Base-by-base conservation (phyloP, 2,329 filamentous ascomycete species). In the Alternaria incomplexa region DNA sequence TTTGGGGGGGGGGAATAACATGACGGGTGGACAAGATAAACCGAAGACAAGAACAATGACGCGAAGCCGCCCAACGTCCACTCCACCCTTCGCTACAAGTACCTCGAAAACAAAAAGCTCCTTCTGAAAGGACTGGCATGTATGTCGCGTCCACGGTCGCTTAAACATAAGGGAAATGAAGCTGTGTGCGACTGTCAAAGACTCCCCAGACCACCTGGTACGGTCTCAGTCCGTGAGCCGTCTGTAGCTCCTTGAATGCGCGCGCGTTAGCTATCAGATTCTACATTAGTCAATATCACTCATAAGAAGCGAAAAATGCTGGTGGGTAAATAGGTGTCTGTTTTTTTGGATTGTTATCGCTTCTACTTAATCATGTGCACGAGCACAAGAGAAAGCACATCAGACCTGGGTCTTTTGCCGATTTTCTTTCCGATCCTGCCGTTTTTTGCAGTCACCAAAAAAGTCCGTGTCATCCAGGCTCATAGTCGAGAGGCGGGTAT, bases 301-400 rank as follows among this genome's bases (percentile, higher is more conserved):
- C 25, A 47, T 7, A 40, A 44, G 30, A 2, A 12, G 23, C 11
- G 25, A 13, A 17, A 12, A 3, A 17, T n/a, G n/a, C 23, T 40
- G 36, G 52, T 53, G 10, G 45, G 54, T 36, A 20, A 54, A 53
- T 20, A 48, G 51, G 30, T 58, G 12, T 53, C 36, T 51, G 36
- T 22, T 51, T 53, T 61, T 58, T 36, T 56, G 43, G 30, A 25
- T 64, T 55, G 56, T 55, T 66, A 64, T 58, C 50, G 46, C 58
- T 57, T 51, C 57, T 58, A 66, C 53, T 55, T 66, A 23, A 58
- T 54, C 52, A 59, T 47, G 45, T 36, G 32, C 46, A 32, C 22
- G 36, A 23, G 26, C 53, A 48, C 32, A 47, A 50, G 40, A 58
- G 15, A 54, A 43, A 25, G 43, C 36, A 52, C 22, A 26, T 50